phyloP scores from a whole-genome alignment of 2,329 filamentous ascomycete genomes.

The Fusarium illudens region DNA sequence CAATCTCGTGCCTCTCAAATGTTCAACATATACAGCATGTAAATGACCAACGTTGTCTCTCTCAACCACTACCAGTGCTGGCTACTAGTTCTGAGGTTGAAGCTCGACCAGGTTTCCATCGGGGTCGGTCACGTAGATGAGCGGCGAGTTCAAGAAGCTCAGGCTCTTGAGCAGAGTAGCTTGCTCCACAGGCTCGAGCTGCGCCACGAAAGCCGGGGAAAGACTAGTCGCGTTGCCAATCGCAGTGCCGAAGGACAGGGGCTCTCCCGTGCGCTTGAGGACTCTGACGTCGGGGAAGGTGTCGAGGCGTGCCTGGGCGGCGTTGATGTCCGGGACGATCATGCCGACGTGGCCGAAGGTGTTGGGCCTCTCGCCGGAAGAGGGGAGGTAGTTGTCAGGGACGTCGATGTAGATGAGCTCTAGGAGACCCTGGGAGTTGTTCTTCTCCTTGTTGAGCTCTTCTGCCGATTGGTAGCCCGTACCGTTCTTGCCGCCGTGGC shows the following conservation, averaged over 20 bases:
- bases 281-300: conserved; percentile 28
- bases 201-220: background rate
- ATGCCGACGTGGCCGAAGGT: conserved; percentile 49
- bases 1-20: background rate
- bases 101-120: background rate
- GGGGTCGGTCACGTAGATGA: background rate
- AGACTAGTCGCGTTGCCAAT: background rate
- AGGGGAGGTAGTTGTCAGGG: conserved; percentile 24
- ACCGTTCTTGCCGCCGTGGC: conserved; percentile 49
- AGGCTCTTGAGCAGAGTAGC: background rate
- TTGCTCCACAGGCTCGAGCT: background rate
- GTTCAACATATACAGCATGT: background rate
- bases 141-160: background rate
- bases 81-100: background rate
- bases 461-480: conserved; percentile 47
- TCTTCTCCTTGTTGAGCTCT: conserved; percentile 47
- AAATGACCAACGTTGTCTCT: background rate
- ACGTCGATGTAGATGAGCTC: conserved; percentile 44
- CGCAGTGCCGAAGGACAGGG: background rate
- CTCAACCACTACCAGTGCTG: accelerated
- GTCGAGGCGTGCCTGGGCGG: conserved; percentile 42
- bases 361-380: conserved; percentile 38
- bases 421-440: conserved; percentile 45
- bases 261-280: conserved; percentile 33
- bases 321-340: conserved; percentile 46